These are phyloP conservation scores for Sideroxylon spinosum DNA, from an alignment of 179 eudicot species.

Conservation along the genomic window DNA sequence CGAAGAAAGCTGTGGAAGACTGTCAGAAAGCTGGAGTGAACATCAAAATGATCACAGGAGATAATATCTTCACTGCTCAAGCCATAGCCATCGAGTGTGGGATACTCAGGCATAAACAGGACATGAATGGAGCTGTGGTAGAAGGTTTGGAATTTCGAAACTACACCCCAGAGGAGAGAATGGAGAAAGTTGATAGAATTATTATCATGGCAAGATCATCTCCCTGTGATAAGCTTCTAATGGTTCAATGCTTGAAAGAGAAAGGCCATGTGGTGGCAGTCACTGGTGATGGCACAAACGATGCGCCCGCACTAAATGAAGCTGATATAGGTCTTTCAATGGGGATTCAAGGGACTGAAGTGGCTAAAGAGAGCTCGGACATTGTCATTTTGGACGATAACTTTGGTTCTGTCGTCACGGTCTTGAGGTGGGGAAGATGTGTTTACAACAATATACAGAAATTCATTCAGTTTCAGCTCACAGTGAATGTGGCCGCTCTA, in stretches of 20 bases:
- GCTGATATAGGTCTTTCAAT: conserved; percentile 30
- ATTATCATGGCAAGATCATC: conserved; percentile 34
- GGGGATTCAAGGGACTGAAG: conserved; percentile 34
- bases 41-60: conserved; percentile 38
- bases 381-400: conserved; percentile 33
- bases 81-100: conserved; percentile 33
- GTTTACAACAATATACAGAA: conserved; percentile 30
- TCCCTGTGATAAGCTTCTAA: conserved; percentile 27
- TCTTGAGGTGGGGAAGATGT: conserved; percentile 28
- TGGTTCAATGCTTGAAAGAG: conserved; percentile 29
- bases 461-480: conserved; percentile 27
- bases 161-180: conserved; percentile 19
- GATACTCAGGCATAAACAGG: conserved; percentile 16
- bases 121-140: conserved; percentile 16
- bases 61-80: conserved; percentile 27
- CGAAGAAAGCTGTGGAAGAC: conserved; percentile 25
- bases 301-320: conserved; percentile 28
- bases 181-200: conserved; percentile 21
- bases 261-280: conserved; percentile 32
- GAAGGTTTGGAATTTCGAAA: conserved; percentile 26
- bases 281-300: conserved; percentile 31
- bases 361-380: conserved; percentile 33
- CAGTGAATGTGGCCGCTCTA: conserved; percentile 19
- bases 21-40: conserved; percentile 32
- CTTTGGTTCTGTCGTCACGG: conserved; percentile 23